Evolutionary conservation across 1,139 yeast species (phyloP), one percentile per base, ranked within the genome.

Genomic region (Taphrina pruni): DNA sequence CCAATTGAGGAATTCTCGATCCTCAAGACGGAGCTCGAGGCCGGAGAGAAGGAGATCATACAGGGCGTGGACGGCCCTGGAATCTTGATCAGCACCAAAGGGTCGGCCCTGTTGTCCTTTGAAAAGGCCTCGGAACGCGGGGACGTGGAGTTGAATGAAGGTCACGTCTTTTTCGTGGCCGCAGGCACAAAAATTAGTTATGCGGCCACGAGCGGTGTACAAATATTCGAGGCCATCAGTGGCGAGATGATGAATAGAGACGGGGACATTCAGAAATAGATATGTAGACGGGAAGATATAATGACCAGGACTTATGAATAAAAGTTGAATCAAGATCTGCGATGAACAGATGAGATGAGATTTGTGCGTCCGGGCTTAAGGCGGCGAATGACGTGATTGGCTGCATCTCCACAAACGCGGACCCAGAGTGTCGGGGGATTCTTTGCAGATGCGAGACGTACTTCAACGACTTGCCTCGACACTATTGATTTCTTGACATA

Each of bases 1-100:
- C 99, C 99, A 72, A 94, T 94, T 77, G 96, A 88, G 72, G 99
- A 94, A 81, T 94, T 94, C 77, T 84, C 97, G 2, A 97, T 94
- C 26, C 84, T 95, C 76, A 94, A 90, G 80, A 85, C 84, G 70
- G 83, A 86, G 70, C 74, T 79, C 43, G 77, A 80, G 56, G 76
- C 81, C 7, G 84, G 83, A 46, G 83, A 87, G 73, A 72, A 74
- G 4, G 83, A 85, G 72, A 75, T 75, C 55, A 85, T 87, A 74
- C 85, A 86, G 66, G 86, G 83, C 5, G 81, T 94, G 65, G 81
- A 86, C 57, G 98, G 99, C 60, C 98, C 99, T 73, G 90, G 97
- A 57, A 88, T 95, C 74, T 78, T 92, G 71, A 89, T 94, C 71
- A 85, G 88, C 71, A 90, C 97, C 60, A 86, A 88, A 73, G 99